Conservation (phyloP, 371 early-diverging fungal genomes). For the Nematocida ironsii region DNA sequence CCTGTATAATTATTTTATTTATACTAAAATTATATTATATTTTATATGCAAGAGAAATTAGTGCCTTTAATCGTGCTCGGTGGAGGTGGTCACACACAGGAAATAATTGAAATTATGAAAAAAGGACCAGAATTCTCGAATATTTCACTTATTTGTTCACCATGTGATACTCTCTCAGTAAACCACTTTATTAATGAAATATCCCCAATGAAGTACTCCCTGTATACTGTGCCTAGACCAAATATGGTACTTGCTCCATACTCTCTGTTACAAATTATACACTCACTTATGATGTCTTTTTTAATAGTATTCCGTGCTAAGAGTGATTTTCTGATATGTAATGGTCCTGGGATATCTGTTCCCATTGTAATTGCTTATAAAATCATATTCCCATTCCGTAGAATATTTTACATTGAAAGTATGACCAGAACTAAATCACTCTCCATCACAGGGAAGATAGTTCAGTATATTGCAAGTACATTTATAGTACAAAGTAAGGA, state of each 20-base stretch:
- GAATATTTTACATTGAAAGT: conserved; percentile 45
- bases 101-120: conserved; percentile 48
- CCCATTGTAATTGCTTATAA: conserved; percentile 3
- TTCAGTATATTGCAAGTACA: conserved; percentile 40
- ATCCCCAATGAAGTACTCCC: not conserved
- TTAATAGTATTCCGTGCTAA: not conserved
- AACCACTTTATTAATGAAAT: conserved; percentile 1
- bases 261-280: conserved; percentile 29
- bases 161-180: conserved; percentile 13
- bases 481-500: conserved; percentile 54
- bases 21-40: not conserved
- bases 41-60: not conserved
- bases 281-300: conserved; percentile 16
- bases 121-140: not conserved
- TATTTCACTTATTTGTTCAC: not conserved
- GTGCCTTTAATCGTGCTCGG: conserved; percentile 30
- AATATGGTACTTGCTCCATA: conserved; percentile 27
- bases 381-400: conserved; percentile 6
- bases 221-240: conserved; percentile 28
- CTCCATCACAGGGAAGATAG: conserved; percentile 31
- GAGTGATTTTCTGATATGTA: conserved; percentile 40
- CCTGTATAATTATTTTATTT: too few relatives aligned
- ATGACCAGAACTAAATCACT: conserved; percentile 26
- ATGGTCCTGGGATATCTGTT: conserved; percentile 51
- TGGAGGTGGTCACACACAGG: conserved; percentile 56